Base-by-base conservation (phyloP, 2,329 filamentous ascomycete genomes). In the Alternaria solani region DNA sequence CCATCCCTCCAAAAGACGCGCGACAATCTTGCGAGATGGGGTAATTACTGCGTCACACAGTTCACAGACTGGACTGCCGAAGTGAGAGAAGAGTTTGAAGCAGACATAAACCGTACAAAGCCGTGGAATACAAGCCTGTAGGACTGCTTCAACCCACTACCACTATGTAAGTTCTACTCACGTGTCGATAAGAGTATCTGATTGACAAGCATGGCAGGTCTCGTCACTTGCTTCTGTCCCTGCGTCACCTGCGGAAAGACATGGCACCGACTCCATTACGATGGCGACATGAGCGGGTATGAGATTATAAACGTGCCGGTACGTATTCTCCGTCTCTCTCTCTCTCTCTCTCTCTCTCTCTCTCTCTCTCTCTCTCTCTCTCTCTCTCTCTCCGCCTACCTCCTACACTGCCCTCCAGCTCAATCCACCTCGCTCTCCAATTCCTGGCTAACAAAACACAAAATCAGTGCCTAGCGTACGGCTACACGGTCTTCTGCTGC, bases 221-320 rank as follows among this genome's bases (percentile, higher is more conserved):
- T 51, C n/a, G 11, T 43, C 16, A 57, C 54, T 6, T 34, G 20
- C 26, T 51, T 57, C 23, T 57, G 26, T 43, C 54, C 46, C 14
- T 57, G 54, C 18, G 44, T 57, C 3, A 57, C 54, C 14, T 57
- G 36, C 16, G 54, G 38, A 44, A 57, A 57, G 54, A 57, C 46
- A n/a, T 51, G 39, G 25, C 54, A 57, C 8, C 54, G 54, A 20
- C 32, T 57, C 4, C 34, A 51, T 16, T 38, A 51, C 28, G 14
- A 57, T 1, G 54, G 38, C 26, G 46, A 57, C 1, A 57, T 51
- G 46, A 43, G 36, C 20, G 38, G 20, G 9, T 51, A 43, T 20
- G 38, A 51, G 11, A 26, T 34, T 11, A 16, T 43, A 11, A 57
- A 51, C 16, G n/a, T 14, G 25, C 26, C 38, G 16, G 46, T 57